phyloP scores from a whole-genome alignment of 345 rosid species.

The Citrus glauca region DNA sequence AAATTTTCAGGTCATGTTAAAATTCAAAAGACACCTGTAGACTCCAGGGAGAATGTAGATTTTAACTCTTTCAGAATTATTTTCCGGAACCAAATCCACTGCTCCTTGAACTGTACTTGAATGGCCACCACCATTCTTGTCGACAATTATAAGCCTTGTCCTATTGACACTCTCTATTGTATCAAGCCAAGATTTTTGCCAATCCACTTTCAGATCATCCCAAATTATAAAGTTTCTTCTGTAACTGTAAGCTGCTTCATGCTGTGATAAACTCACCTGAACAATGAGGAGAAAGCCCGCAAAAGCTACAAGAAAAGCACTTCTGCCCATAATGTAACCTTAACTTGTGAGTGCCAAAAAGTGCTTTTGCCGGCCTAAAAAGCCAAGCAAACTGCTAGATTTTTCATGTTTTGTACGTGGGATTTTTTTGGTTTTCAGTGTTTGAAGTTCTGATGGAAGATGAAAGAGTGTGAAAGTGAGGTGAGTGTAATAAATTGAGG shows the following conservation, averaged over 20 bases:
- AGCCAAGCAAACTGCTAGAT: not conserved
- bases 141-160: conserved; percentile 62
- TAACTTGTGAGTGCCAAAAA: not conserved
- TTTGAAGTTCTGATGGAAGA: not conserved
- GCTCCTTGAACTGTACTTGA: conserved; percentile 88
- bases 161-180: conserved; percentile 25
- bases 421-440: not conserved
- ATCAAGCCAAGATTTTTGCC: conserved; percentile 17
- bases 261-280: conserved; percentile 11
- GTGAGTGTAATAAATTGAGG: conserved; percentile 53
- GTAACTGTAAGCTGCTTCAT: not conserved
- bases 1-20: conserved; percentile 18
- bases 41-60: conserved; percentile 74
- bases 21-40: conserved; percentile 54
- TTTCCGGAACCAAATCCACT: conserved; percentile 64
- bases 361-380: not conserved
- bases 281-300: not conserved
- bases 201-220: conserved; percentile 68
- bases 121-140: conserved; percentile 62
- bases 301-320: conserved; percentile 15
- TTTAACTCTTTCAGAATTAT: conserved; percentile 66
- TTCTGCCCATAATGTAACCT: not conserved
- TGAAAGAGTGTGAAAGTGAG: conserved; percentile 46
- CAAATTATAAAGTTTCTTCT: conserved; percentile 47
- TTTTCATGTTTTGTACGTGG: not conserved